phyloP scores from a whole-genome alignment of 176 grass and related monocot genomes.

The Oryza officinalis region DNA sequence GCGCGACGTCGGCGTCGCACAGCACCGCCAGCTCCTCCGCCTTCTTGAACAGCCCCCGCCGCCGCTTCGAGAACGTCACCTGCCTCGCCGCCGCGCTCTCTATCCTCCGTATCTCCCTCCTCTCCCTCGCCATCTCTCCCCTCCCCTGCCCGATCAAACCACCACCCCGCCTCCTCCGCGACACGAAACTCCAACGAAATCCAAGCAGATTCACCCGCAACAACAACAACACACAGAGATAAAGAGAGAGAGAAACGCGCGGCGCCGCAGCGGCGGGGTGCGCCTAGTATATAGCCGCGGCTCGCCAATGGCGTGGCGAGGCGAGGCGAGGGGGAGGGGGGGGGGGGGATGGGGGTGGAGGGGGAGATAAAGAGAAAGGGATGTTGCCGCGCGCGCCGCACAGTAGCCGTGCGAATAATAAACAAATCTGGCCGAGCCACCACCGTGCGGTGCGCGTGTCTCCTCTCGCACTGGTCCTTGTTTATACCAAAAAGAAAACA shows the following conservation, averaged over 20 bases:
- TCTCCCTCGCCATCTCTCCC: conserved; percentile 74
- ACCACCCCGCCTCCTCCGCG: no score
- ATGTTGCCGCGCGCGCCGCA: not conserved
- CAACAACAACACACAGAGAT: not conserved
- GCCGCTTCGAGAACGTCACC: conserved; percentile 92
- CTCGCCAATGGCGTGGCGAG: conserved; percentile 3
- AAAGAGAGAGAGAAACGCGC: not conserved
- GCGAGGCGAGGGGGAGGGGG: no score
- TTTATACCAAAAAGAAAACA: not conserved
- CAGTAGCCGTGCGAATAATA: conserved; percentile 13
- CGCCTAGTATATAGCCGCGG: conserved; percentile 14
- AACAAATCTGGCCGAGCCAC: not conserved
- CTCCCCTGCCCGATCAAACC: not conserved
- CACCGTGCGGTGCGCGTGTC: not conserved
- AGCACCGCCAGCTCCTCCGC: conserved; percentile 90
- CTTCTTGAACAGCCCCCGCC: conserved; percentile 92
- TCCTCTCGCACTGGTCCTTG: not conserved
- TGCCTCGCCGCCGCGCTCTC: conserved; percentile 86
- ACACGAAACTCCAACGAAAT: not conserved
- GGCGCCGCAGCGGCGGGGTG: not conserved
- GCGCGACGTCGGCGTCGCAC: conserved; percentile 87
- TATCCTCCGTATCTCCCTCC: conserved; percentile 71
- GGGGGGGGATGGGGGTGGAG: no score
- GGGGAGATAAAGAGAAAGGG: not conserved
- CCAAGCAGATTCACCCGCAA: not conserved